phyloP scores from a whole-genome alignment of 352 stramenopile species.

The Pythium dissimile region DNA sequence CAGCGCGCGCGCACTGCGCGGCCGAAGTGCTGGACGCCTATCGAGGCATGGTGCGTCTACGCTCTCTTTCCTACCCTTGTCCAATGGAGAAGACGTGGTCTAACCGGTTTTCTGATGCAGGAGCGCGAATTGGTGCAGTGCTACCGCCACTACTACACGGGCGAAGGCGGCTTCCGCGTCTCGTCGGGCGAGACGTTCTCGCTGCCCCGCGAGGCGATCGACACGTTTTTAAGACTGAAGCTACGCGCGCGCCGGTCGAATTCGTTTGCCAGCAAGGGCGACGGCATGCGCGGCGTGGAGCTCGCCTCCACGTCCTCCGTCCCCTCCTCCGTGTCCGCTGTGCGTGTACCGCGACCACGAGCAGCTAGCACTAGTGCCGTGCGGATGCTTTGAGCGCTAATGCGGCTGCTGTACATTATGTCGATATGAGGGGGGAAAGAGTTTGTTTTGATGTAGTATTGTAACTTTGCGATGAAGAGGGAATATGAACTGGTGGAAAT shows the following conservation, averaged over 20 bases:
- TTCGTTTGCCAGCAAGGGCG: slow-evolving; percentile 35
- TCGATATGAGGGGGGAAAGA: too few species aligned
- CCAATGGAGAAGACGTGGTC: not conserved
- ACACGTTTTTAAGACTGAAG: slow-evolving; percentile 49
- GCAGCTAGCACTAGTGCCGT: slow-evolving; percentile 19
- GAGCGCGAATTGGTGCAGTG: slow-evolving; percentile 62
- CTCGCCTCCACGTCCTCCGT: slow-evolving; percentile 15
- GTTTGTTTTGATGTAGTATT: too few species aligned
- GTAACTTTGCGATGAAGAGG: too few species aligned
- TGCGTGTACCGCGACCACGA: slow-evolving; percentile 8
- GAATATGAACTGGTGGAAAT: too few species aligned
- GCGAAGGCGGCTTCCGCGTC: slow-evolving; percentile 42
- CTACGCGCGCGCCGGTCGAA: slow-evolving; percentile 34
- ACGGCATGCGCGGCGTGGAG: slow-evolving; percentile 43
- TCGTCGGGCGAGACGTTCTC: slow-evolving; percentile 29
- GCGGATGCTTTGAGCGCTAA: slow-evolving; percentile 3
- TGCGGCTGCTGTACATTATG: not conserved
- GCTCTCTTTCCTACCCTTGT: not conserved
- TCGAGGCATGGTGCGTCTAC: slow-evolving; percentile 35
- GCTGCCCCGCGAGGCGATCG: slow-evolving; percentile 51
- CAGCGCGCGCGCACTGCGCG: slow-evolving; percentile 30
- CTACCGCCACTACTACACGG: slow-evolving; percentile 63
- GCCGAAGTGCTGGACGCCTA: slow-evolving; percentile 44
- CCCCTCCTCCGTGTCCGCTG: too few species aligned
- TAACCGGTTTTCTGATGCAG: not conserved